Percentiles rank a stretch among this genome's conserved stretches.
Evolutionary conservation across 257 asterid species (phyloP).

Genomic region (Misopates orontium): DNA sequence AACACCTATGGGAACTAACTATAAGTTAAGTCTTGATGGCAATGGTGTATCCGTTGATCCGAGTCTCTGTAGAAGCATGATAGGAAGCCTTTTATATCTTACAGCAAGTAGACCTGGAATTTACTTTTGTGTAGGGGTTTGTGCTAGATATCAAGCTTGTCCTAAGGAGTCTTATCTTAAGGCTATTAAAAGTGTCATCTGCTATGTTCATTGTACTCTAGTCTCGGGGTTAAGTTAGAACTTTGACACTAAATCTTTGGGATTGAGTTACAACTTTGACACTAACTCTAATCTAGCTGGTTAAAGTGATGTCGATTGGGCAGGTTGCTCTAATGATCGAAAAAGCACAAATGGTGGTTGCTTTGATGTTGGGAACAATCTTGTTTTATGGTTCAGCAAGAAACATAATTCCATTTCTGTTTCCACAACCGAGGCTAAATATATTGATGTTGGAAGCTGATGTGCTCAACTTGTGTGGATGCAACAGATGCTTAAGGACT

Average conservation of each 20-base stretch:
- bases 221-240: too few species aligned
- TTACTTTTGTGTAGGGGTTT: neutral
- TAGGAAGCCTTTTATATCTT: neutral
- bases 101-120: slow-evolving; percentile 11
- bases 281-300: too few species aligned
- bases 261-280: too few species aligned
- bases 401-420: neutral
- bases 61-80: too few species aligned
- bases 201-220: neutral
- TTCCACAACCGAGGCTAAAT: neutral
- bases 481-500: too few species aligned
- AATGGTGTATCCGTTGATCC: too few species aligned
- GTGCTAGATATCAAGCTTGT: neutral
- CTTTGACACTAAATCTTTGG: too few species aligned
- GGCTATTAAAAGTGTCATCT: neutral
- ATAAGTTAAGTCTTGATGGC: too few species aligned
- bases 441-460: neutral
- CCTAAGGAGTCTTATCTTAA: slow-evolving; percentile 11
- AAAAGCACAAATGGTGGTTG: neutral
- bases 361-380: neutral
- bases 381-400: neutral
- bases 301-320: too few species aligned
- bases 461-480: neutral
- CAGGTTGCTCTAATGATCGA: too few species aligned
- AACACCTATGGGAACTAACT: too few species aligned